Evolutionary conservation across 2,329 filamentous ascomycete genomes (phyloP).

Genomic region (Teratosphaeria pseudoeucalypti): DNA sequence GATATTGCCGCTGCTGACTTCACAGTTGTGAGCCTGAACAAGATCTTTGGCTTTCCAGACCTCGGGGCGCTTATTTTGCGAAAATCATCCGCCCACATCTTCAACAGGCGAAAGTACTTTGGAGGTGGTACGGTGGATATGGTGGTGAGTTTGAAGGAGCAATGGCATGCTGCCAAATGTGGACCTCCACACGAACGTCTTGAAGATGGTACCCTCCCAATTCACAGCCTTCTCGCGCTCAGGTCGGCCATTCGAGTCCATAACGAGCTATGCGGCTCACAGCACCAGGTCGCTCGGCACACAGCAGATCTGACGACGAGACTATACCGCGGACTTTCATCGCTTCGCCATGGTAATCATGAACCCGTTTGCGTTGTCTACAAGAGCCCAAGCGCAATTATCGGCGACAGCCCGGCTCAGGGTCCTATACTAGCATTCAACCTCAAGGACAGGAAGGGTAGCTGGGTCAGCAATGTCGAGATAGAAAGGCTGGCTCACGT

Average conservation of each 20-base stretch:
- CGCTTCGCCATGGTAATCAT: constrained; percentile 60
- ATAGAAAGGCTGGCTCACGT: constrained; percentile 77
- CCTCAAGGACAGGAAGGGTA: constrained; percentile 54
- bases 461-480: constrained; percentile 71
- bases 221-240: constrained; percentile 81
- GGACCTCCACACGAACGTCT: constrained; percentile 64
- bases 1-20: constrained; percentile 67
- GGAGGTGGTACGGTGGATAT: constrained; percentile 91
- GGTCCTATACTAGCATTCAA: constrained; percentile 84
- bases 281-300: constrained; percentile 60
- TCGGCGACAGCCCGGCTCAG: constrained; percentile 27
- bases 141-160: constrained; percentile 60
- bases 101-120: constrained; percentile 63
- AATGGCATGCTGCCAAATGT: constrained; percentile 74
- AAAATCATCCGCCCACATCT: constrained; percentile 56
- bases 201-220: constrained; percentile 83
- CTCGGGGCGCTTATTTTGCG: constrained; percentile 76
- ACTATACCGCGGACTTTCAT: constrained; percentile 48
- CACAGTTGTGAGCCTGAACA: constrained; percentile 79
- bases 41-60: constrained; percentile 96
- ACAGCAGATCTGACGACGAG: constrained; percentile 53
- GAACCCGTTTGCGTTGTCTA: constrained; percentile 58
- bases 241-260: constrained; percentile 65
- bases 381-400: constrained; percentile 8
- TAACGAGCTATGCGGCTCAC: constrained; percentile 53